phyloP scores from a whole-genome alignment of 225 moss, liverwort and hornwort genomes.

The Polytrichum formosum region DNA sequence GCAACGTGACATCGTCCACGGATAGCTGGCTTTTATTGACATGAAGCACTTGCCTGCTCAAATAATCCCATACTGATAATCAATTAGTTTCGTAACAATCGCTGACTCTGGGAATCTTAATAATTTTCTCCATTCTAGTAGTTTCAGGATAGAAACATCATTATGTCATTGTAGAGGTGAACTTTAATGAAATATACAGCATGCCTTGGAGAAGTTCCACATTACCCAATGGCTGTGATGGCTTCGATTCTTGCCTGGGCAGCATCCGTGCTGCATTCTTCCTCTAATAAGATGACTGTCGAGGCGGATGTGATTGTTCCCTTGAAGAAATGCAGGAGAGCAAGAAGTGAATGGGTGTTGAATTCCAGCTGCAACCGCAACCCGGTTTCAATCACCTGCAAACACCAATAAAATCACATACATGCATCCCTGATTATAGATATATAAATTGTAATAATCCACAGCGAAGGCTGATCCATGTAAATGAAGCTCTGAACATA shows the following conservation, averaged over 20 bases:
- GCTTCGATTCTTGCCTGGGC: slow-evolving; percentile 37
- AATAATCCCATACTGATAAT: not conserved
- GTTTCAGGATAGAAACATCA: not conserved
- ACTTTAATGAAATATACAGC: not conserved
- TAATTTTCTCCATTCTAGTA: too few relatives aligned
- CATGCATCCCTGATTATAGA: too few relatives aligned
- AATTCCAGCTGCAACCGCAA: slow-evolving; percentile 36
- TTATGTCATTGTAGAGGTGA: not conserved
- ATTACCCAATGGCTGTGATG: slow-evolving; percentile 50
- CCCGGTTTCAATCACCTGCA: slow-evolving; percentile 33
- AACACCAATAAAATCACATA: too few relatives aligned
- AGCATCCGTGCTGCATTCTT: slow-evolving; percentile 17
- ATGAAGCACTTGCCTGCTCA: slow-evolving; percentile 48
- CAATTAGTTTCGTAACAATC: too few relatives aligned
- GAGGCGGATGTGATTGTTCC: slow-evolving; percentile 21
- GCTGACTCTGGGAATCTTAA: too few relatives aligned
- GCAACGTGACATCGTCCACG: slow-evolving; percentile 35
- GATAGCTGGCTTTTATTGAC: slow-evolving; percentile 40
- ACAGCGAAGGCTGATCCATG: too few relatives aligned
- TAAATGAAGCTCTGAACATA: not conserved
- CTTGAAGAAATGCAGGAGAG: slow-evolving; percentile 42
- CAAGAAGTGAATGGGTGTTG: slow-evolving; percentile 15
- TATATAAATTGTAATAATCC: too few relatives aligned
- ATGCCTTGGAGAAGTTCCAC: not conserved
- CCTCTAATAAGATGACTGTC: not conserved